Conservation (phyloP, 805 yeast species). For the Suhomyces kilbournensis region DNA sequence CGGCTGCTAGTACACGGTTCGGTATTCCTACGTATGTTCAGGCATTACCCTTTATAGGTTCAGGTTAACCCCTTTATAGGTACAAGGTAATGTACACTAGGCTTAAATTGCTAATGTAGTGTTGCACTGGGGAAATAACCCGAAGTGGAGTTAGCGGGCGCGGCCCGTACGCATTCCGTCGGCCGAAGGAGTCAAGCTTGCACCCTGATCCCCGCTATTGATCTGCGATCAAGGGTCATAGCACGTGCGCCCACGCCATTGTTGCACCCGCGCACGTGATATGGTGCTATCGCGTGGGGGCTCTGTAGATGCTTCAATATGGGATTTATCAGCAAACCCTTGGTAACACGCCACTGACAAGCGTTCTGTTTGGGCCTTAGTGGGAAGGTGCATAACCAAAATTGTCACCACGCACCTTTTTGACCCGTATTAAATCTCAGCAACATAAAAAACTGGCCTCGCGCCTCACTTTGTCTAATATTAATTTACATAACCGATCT, state of each 20-base stretch:
- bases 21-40: background rate
- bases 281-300: constrained; percentile 1
- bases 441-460: background rate
- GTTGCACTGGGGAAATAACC: too few relatives aligned
- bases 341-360: background rate
- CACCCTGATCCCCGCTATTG: background rate
- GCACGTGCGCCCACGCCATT: background rate
- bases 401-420: background rate
- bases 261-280: constrained; percentile 4
- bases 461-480: background rate
- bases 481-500: background rate
- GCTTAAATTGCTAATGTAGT: background rate
- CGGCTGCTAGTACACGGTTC: background rate
- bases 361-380: background rate
- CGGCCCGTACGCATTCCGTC: background rate
- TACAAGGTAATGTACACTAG: background rate
- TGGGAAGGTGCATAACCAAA: background rate
- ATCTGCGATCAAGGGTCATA: background rate
- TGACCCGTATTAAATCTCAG: background rate
- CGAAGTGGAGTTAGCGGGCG: background rate
- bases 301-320: background rate
- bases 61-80: too few relatives aligned
- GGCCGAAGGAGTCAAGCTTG: background rate
- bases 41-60: background rate
- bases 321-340: background rate